Percentiles rank a stretch among this genome's conserved stretches.
phyloP scores from a whole-genome alignment of 1,139 yeast genomes.

The Taiozyma sp. region DNA sequence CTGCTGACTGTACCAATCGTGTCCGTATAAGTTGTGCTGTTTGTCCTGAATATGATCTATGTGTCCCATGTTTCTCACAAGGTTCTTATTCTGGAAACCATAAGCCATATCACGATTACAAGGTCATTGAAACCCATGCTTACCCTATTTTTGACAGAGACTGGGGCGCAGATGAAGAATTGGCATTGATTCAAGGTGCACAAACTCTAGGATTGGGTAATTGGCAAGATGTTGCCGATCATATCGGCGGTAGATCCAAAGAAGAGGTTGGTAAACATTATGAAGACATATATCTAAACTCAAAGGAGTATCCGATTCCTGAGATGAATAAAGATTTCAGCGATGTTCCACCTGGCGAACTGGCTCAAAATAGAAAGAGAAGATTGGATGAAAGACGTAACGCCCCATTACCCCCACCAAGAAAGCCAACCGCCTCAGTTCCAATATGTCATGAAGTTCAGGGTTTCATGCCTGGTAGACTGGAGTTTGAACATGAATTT shows the following conservation, averaged over 20 bases:
- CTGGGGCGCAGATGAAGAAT: constrained; percentile 99
- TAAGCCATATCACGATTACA: constrained; percentile 91
- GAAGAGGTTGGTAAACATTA: constrained; percentile 91
- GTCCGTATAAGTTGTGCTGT: constrained; percentile 89
- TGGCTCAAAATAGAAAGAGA: constrained; percentile 60
- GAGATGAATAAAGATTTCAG: constrained; percentile 68
- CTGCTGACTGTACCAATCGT: constrained; percentile 89
- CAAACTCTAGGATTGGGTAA: constrained; percentile 90
- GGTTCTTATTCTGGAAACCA: constrained; percentile 81
- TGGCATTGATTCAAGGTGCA: constrained; percentile 82
- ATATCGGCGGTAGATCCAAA: constrained; percentile 85
- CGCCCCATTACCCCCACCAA: constrained; percentile 71
- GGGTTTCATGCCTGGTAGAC: constrained; percentile 97
- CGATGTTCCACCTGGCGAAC: constrained; percentile 51
- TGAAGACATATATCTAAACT: constrained; percentile 59
- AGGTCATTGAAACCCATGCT: constrained; percentile 88
- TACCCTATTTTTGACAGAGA: constrained; percentile 86
- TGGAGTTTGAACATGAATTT: constrained; percentile 93
- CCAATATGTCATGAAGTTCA: constrained; percentile 97
- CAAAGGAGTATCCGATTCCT: constrained; percentile 74
- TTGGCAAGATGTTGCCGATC: constrained; percentile 97
- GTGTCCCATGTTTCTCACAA: constrained; percentile 93
- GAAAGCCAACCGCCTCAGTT: constrained; percentile 84
- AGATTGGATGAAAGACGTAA: constrained; percentile 69
- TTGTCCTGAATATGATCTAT: constrained; percentile 88